Evolutionary conservation across 2,329 filamentous ascomycete genomes (phyloP).

Genomic region (Fusarium goolgardi): DNA sequence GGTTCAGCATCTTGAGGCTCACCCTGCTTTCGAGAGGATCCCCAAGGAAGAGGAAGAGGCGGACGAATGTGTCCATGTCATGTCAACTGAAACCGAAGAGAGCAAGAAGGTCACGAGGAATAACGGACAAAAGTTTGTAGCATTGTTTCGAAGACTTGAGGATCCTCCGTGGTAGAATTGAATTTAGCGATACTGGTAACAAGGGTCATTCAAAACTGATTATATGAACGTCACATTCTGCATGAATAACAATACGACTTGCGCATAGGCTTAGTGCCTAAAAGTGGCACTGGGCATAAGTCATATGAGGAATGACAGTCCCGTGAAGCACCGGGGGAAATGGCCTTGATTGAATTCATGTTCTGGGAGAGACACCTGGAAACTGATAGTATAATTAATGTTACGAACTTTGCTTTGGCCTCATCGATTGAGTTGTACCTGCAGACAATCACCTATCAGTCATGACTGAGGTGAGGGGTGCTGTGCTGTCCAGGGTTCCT

Average conservation of each 20-base stretch:
- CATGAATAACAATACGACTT: not conserved
- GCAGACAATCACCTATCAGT: slow-evolving; percentile 11
- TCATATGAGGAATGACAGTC: no score
- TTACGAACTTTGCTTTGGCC: not conserved
- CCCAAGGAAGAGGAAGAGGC: slow-evolving; percentile 72
- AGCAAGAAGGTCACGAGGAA: slow-evolving; percentile 96
- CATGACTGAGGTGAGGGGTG: slow-evolving; percentile 6
- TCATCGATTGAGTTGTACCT: slow-evolving; percentile 19
- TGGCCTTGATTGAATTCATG: no score
- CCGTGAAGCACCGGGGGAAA: no score
- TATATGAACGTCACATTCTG: not conserved
- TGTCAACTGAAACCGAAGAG: slow-evolving; percentile 91
- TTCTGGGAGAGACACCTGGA: not conserved
- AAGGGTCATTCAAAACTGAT: not conserved
- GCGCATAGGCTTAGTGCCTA: not conserved
- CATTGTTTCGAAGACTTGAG: slow-evolving; percentile 82
- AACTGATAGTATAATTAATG: not conserved
- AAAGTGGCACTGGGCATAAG: no score
- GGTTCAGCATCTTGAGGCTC: slow-evolving; percentile 82
- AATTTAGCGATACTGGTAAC: not conserved
- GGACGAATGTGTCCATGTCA: slow-evolving; percentile 78
- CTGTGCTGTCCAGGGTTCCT: slow-evolving; percentile 34
- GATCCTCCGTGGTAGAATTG: slow-evolving; percentile 78
- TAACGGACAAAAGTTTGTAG: slow-evolving; percentile 89
- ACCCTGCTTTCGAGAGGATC: slow-evolving; percentile 83